Evolutionary conservation across 208 protist species (phyloP).

Genomic region (Crithidia mellificae): DNA sequence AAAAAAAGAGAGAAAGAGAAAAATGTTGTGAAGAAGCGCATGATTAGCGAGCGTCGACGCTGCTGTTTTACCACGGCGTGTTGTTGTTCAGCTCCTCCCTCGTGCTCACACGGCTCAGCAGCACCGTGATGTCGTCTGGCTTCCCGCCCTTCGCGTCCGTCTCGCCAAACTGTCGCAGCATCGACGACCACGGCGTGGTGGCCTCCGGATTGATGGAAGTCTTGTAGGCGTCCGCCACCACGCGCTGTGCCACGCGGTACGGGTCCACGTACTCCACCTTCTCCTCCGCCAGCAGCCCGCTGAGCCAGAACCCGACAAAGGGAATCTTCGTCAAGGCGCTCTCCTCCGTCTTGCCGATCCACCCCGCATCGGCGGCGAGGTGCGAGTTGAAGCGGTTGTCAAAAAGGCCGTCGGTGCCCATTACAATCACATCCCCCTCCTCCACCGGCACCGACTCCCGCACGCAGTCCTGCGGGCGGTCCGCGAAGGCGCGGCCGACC

Average conservation of each 20-base stretch:
- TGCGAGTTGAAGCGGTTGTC: slow-evolving; percentile 92
- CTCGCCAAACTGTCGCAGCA: slow-evolving; percentile 79
- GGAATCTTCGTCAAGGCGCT: slow-evolving; percentile 72
- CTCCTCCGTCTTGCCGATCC: slow-evolving; percentile 74
- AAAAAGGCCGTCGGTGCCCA: slow-evolving; percentile 94
- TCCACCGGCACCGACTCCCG: slow-evolving; percentile 76
- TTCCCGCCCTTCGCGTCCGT: slow-evolving; percentile 84
- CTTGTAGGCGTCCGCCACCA: slow-evolving; percentile 84
- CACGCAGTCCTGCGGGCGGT: slow-evolving; percentile 66
- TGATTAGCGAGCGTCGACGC: background rate
- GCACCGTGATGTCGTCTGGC: slow-evolving; percentile 89
- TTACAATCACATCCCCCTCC: slow-evolving; percentile 91
- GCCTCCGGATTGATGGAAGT: slow-evolving; percentile 62
- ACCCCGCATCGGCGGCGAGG: slow-evolving; percentile 77
- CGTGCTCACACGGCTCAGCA: slow-evolving; percentile 84
- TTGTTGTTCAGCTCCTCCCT: slow-evolving; percentile 76
- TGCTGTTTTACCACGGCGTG: slow-evolving; percentile 60
- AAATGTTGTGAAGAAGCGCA: background rate
- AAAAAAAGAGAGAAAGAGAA: background rate
- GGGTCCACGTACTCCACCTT: slow-evolving; percentile 83
- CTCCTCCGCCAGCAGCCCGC: slow-evolving; percentile 64
- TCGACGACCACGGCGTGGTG: slow-evolving; percentile 82
- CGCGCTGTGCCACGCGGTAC: slow-evolving; percentile 85
- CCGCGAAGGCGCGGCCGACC: slow-evolving; percentile 70
- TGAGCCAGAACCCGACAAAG: slow-evolving; percentile 77